Conservation (phyloP, 2,329 filamentous ascomycete genomes). For the Catunica adiposa region DNA sequence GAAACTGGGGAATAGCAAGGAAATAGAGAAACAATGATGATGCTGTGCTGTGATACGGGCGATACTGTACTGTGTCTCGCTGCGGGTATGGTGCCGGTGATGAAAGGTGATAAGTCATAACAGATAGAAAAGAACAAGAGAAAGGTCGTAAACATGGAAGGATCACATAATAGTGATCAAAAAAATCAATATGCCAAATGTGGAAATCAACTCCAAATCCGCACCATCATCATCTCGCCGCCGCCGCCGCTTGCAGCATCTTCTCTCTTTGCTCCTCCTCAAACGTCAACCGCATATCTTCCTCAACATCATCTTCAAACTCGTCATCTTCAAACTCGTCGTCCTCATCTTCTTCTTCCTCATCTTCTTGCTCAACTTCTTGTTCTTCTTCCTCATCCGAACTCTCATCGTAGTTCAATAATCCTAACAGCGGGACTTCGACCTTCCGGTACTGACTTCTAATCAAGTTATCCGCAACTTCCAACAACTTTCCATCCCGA, state of each 20-base stretch:
- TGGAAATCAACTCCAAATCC: background rate
- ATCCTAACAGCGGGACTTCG: slow-evolving; percentile 30
- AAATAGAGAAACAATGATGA: slow-evolving; percentile 4
- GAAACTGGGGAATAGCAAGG: background rate
- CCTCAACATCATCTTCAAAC: slow-evolving; percentile 17
- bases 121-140: background rate
- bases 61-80: background rate
- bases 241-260: background rate
- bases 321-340: slow-evolving; percentile 19
- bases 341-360: slow-evolving; percentile 18
- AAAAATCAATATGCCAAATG: background rate
- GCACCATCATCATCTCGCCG: background rate
- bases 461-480: slow-evolving; percentile 31
- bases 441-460: slow-evolving; percentile 30
- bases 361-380: slow-evolving; percentile 15
- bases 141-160: slow-evolving; percentile 1
- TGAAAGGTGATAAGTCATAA: background rate
- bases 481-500: slow-evolving; percentile 28
- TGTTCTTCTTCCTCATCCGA: slow-evolving; percentile 25
- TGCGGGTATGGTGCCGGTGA: background rate
- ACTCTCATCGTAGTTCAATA: slow-evolving; percentile 29
- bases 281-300: slow-evolving; percentile 14
- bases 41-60: background rate
- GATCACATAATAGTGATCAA: background rate
- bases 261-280: slow-evolving; percentile 1